phyloP scores from a whole-genome alignment of 345 rosid genomes.

The Rhizophora apiculata region DNA sequence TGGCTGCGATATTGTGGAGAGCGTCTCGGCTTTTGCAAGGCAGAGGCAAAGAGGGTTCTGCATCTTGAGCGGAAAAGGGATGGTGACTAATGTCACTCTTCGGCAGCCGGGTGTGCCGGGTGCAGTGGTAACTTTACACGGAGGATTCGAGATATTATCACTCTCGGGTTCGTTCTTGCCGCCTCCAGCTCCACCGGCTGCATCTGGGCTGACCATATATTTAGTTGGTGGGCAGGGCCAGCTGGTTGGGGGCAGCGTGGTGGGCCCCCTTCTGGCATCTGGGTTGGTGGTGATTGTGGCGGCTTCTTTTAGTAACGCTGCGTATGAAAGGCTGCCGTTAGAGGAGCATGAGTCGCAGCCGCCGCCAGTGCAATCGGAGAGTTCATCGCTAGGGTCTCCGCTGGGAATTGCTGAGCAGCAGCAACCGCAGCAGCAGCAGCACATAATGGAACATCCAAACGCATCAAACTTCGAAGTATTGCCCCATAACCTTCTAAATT shows the following conservation, averaged over 20 bases:
- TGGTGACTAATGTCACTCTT: slow-evolving; percentile 76
- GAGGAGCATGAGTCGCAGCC: slow-evolving; percentile 62
- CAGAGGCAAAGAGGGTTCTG: slow-evolving; percentile 82
- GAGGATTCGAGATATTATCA: slow-evolving; percentile 87
- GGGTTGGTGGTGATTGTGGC: slow-evolving; percentile 93
- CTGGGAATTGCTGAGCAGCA: slow-evolving; percentile 39
- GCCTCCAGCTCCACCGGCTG: slow-evolving; percentile 92
- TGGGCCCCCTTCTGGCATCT: slow-evolving; percentile 68
- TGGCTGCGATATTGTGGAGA: slow-evolving; percentile 78
- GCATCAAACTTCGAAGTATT: slow-evolving; percentile 58
- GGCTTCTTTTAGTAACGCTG: slow-evolving; percentile 94
- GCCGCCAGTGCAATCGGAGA: slow-evolving; percentile 28
- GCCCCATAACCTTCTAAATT: slow-evolving; percentile 65
- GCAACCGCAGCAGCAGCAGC: slow-evolving; percentile 59
- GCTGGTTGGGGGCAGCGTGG: slow-evolving; percentile 87
- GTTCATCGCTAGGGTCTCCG: slow-evolving; percentile 36
- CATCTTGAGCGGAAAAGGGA: slow-evolving; percentile 82
- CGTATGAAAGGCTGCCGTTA: slow-evolving; percentile 78
- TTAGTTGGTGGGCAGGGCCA: slow-evolving; percentile 95
- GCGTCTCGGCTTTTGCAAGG: slow-evolving; percentile 69
- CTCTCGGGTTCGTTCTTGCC: slow-evolving; percentile 86
- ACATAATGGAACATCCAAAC: slow-evolving; percentile 59
- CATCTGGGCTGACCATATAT: slow-evolving; percentile 76
- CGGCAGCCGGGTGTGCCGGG: slow-evolving; percentile 78
- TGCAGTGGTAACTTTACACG: slow-evolving; percentile 77